Conservation (phyloP, 1,284 basidiomycete genomes). For the Dichomitus squalens region DNA sequence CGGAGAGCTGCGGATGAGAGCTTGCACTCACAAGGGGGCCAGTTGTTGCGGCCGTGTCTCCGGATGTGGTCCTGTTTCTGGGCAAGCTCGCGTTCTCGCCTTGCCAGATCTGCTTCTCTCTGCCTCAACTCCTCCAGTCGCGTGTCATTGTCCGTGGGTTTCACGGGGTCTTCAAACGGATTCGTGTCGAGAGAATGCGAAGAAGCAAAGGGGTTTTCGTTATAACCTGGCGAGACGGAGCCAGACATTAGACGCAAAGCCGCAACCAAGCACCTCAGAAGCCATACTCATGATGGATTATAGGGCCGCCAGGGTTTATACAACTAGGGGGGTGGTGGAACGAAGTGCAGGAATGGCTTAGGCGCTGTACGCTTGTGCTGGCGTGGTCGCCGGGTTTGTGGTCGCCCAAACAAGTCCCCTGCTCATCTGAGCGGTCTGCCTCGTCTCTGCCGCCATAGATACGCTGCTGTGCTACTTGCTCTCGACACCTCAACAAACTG, state of each 20-base stretch:
- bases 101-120: conserved; percentile 80
- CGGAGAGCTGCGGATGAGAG: conserved; percentile 5
- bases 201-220: conserved; percentile 79
- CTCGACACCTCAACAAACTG: too few relatives aligned
- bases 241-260: neutral
- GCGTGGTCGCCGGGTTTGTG: too few relatives aligned
- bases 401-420: conserved; percentile 7
- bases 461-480: neutral
- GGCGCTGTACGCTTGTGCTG: conserved; percentile 9
- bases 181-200: conserved; percentile 82
- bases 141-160: conserved; percentile 36
- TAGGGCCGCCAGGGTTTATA: conserved; percentile 7
- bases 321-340: conserved; percentile 4
- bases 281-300: conserved; percentile 26
- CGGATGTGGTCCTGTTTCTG: conserved; percentile 74
- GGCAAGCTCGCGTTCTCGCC: conserved; percentile 72
- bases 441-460: neutral
- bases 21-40: conserved; percentile 73
- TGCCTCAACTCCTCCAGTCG: conserved; percentile 66
- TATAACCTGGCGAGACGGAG: conserved; percentile 17
- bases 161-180: conserved; percentile 78
- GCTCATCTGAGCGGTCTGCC: too few relatives aligned
- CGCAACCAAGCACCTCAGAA: neutral
- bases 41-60: conserved; percentile 85
- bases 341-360: conserved; percentile 10